Base-by-base conservation (phyloP, 2,329 filamentous ascomycete genomes). In the Phialemoniopsis sp. region DNA sequence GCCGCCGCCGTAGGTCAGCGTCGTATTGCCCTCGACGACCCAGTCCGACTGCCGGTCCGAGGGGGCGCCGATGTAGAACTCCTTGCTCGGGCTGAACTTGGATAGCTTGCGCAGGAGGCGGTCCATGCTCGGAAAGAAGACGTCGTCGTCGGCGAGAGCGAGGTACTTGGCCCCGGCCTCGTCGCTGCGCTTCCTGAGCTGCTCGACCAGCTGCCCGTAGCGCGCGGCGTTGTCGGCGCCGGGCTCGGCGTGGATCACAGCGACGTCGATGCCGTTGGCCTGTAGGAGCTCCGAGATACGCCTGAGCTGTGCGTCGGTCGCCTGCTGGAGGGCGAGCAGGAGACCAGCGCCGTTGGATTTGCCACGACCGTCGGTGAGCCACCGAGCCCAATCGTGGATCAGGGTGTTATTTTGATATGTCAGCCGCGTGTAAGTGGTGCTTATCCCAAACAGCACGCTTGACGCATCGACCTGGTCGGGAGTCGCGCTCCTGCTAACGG, bases 71-170 rank as follows among this genome's bases (percentile, higher is more conserved):
- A 73, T 41, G 46, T 66, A 71, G 13, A 65, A 42, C 34, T 61
- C 53, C 7, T 57, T 43, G 8, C 44, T 47, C 1, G 57, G 43
- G 34, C 63, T 55, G 40, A 63, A 64, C 1, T 49, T 39, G n/a
- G 52, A 53, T 3, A 73, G 57, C 6, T 56, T 58, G 18, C 57
- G 47, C 4, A 67, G 50, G 8, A 73, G 60, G 32, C 59, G 54
- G 1, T 55, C 51, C 26, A 71, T 48, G 29, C 62, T 64, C 1
- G 69, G 68, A 34, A 73, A 59, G 48, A 73, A 73, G 36, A 70
- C 54, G 39, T 66, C 61, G 45, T 72, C 68, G 26, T 73, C 70
- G 2, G 73, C 46, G 2, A 73, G 53, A 2, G 59, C 68, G 29
- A 64, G 62, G 56, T 65, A 71, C 15, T 28, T 36, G 8, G 5